Conservation (phyloP, 768 basidiomycete genomes). For the Amanita subjunquillea region DNA sequence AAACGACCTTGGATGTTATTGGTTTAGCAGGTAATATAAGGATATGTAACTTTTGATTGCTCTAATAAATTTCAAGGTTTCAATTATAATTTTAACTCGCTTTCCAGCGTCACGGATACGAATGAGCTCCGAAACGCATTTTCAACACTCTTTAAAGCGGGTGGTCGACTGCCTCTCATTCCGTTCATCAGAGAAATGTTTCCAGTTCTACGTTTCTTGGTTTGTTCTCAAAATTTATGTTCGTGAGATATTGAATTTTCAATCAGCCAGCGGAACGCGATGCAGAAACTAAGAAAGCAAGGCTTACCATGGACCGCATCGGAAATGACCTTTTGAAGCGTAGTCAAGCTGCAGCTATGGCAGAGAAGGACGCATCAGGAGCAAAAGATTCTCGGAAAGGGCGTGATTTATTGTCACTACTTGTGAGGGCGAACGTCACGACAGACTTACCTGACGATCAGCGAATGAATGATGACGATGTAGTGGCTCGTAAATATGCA, state of each 20-base stretch:
- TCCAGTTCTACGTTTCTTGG: slow-evolving; percentile 28
- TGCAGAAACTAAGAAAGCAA: slow-evolving; percentile 18
- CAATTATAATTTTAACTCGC: slow-evolving; percentile 24
- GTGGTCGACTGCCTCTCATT: slow-evolving; percentile 23
- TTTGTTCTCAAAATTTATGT: slow-evolving; percentile 11
- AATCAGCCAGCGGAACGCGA: slow-evolving; percentile 23
- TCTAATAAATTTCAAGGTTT: slow-evolving; percentile 10
- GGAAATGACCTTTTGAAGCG: slow-evolving; percentile 36
- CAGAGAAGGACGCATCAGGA: slow-evolving; percentile 17
- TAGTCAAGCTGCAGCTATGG: slow-evolving; percentile 31
- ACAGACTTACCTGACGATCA: slow-evolving; percentile 46
- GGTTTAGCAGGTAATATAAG: slow-evolving; percentile 50
- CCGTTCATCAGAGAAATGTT: slow-evolving; percentile 22
- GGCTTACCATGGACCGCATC: slow-evolving; percentile 35
- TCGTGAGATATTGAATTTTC: background rate
- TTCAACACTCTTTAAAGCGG: slow-evolving; percentile 34
- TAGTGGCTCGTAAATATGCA: slow-evolving; percentile 36
- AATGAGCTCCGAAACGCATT: slow-evolving; percentile 48
- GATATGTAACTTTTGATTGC: background rate
- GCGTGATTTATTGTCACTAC: slow-evolving; percentile 50
- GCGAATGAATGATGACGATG: slow-evolving; percentile 50
- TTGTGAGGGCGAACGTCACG: slow-evolving; percentile 57
- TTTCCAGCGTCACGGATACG: slow-evolving; percentile 18
- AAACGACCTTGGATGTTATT: slow-evolving; percentile 68
- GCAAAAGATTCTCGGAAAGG: slow-evolving; percentile 20